phyloP scores from a whole-genome alignment of 495 filamentous ascomycete genomes.

The Clohesyomyces aquaticus region DNA sequence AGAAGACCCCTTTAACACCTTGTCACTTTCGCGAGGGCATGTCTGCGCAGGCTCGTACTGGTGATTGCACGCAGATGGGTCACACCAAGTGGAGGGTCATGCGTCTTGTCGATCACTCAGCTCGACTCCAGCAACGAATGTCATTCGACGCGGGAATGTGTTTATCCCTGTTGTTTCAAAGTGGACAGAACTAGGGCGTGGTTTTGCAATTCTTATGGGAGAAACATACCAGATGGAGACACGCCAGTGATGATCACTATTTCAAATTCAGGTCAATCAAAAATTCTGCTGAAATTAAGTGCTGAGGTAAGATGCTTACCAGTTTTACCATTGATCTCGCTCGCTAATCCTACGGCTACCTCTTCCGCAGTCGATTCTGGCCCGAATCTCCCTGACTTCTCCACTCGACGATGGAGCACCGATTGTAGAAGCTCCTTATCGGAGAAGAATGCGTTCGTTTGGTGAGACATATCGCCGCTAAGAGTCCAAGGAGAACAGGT shows the following conservation, averaged over 20 bases:
- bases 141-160: too few relatives aligned
- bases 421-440: neutral
- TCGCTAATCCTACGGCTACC: slow-evolving; percentile 31
- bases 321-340: slow-evolving; percentile 24
- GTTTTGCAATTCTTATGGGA: too few relatives aligned
- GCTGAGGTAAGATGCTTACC: slow-evolving; percentile 3
- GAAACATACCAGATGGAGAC: slow-evolving; percentile 57
- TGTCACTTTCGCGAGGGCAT: too few relatives aligned
- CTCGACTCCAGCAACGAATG: too few relatives aligned
- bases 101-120: too few relatives aligned
- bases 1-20: too few relatives aligned
- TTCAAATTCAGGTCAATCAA: neutral
- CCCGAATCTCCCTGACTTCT: slow-evolving; percentile 10
- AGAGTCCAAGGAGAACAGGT: neutral
- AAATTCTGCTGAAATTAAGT: neutral
- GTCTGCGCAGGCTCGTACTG: too few relatives aligned
- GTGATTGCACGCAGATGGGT: too few relatives aligned
- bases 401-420: slow-evolving; percentile 6
- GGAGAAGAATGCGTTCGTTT: slow-evolving; percentile 8
- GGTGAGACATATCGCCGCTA: slow-evolving; percentile 18
- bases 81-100: too few relatives aligned
- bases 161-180: too few relatives aligned
- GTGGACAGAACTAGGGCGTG: too few relatives aligned
- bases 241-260: slow-evolving; percentile 48
- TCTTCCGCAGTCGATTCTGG: slow-evolving; percentile 20